Evolutionary conservation across 1,284 basidiomycete genomes (phyloP), one percentile per base, ranked within the genome.

Genomic region (Mycena sp.): DNA sequence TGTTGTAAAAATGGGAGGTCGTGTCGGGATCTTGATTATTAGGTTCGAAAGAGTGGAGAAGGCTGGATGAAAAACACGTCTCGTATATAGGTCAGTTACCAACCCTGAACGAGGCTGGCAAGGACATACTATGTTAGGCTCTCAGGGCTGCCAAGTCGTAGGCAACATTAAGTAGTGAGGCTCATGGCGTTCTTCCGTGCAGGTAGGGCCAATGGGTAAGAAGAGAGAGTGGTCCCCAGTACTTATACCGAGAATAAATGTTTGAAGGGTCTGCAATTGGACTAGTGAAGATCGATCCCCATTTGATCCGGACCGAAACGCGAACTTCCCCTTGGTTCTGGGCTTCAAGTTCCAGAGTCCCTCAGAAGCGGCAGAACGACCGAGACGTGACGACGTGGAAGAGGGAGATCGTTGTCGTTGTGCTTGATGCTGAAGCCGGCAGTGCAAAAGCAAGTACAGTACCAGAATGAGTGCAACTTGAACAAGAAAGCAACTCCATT

Each of bases 41-140:
- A 23, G 41, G 46, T 56, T 56, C 5, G 58, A 65, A 62, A 17
- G 64, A 65, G 59, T 37, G 60, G 41, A 35, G 25, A 32, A 30
- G 46, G 21, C 19, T 45, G 32, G 17, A 44, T 32, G 21, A 25
- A 43, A 21, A 40, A 32, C 12, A 25, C 6, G 59, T 55, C 59
- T 26, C 29, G 59, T 4, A 41, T 10, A 28, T 0, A 7, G 25
- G 29, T 55, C 6, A 49, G 45, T 26, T 37, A n/a, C 14, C n/a
- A 11, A 35, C 17, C 12, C 17, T 1, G n/a, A 19, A n/a, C 9
- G 5, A 14, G 29, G 19, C 23, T 12, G 9, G 26, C 25, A 35
- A 12, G 30, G 6, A 28, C 37, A 48, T 48, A 49, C 43, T 19
- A 26, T 46, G 25, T 52, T 16, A 50, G 29, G 51, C 51, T 48